Base-by-base conservation (phyloP, 192 early-diverging fungal genomes). In the Jimgerdemannia lactiflua region DNA sequence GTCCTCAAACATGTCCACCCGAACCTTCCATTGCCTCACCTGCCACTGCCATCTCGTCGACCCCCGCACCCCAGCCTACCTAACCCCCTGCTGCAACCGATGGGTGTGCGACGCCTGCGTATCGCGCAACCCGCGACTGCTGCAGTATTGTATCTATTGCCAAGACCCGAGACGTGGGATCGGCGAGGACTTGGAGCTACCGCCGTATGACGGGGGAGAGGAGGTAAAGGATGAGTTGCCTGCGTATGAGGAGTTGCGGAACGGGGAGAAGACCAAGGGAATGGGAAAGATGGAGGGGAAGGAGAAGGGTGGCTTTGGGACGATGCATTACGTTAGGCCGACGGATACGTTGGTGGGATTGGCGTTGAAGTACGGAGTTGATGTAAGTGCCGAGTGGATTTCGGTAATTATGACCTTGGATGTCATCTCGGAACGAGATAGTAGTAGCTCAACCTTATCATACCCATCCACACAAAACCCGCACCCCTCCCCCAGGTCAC, bases 301-400 rank as follows among this genome's bases (percentile, higher is more conserved):
- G 9, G 67, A 67, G 9, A 74, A 69, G 42, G 69, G 18, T 41
- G 39, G 42, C 40, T 40, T n/a, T 42, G 42, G 3, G 6, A 19
- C 49, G 9, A 69, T 69, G 19, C 74, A 75, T 69, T 70, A 72
- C 19, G 74, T 75, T 10, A 41, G 41, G 18, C 59, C 66, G 49
- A 49, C 43, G 29, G 74, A 75, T 75, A 75, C 74, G 41, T 20
- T 75, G 40, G 9, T 71, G 39, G 64, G 66, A 19, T 54, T 75
- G 42, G 70, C 74, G 39, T 69, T 75, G 8, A 75, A 59, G 39
- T 75, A 75, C 49, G 49, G 49, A 11, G 44, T 75, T 54, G 74
- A 71, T 43, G 74, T 75, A 42, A 68, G 66, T 74, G 2, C 18
- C 9, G 6, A 68, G 18, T 68, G 18, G n/a, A n/a, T n/a, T n/a